A percentile compares a stretch with the other conserved stretches of the same genome.
phyloP scores from a whole-genome alignment of 768 basidiomycete genomes.

The Boletus pseudopeckii region DNA sequence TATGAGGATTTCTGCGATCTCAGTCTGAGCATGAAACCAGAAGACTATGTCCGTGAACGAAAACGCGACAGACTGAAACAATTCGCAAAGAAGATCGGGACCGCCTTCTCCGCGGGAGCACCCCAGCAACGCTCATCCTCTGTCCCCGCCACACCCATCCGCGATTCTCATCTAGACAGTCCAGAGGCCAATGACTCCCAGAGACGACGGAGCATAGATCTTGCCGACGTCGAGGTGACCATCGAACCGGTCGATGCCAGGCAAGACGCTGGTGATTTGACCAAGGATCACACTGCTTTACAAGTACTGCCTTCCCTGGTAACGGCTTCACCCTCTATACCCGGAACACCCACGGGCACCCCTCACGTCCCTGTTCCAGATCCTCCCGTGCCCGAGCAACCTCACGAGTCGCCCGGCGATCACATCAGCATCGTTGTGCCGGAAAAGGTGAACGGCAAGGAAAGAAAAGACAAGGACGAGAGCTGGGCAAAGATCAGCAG shows the following conservation, averaged over 20 bases:
- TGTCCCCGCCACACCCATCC: conserved; percentile 46
- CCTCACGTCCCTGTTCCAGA: conserved; percentile 8
- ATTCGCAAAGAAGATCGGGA: conserved; percentile 59
- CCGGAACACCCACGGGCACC: conserved; percentile 14
- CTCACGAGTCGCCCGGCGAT: conserved; percentile 18
- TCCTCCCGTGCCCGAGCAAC: not conserved
- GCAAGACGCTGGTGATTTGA: not conserved
- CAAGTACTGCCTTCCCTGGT: conserved; percentile 3
- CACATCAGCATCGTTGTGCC: conserved; percentile 38
- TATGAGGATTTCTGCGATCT: conserved; percentile 91
- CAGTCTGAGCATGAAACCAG: conserved; percentile 81
- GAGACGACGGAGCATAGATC: conserved; percentile 32
- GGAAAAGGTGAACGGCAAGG: conserved; percentile 34
- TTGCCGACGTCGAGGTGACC: conserved; percentile 35
- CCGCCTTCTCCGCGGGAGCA: conserved; percentile 21
- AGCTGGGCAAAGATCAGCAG: conserved; percentile 64
- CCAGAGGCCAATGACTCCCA: conserved; percentile 21
- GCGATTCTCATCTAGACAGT: conserved; percentile 31
- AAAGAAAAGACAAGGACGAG: conserved; percentile 39
- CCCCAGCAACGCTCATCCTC: conserved; percentile 53
- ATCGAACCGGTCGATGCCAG: conserved; percentile 1
- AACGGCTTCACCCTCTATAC: conserved; percentile 10
- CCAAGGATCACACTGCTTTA: not conserved
- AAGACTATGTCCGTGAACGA: conserved; percentile 68
- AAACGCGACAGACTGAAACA: conserved; percentile 78